phyloP scores from a whole-genome alignment of 1,139 yeast genomes.

The Diutina catenulata region DNA sequence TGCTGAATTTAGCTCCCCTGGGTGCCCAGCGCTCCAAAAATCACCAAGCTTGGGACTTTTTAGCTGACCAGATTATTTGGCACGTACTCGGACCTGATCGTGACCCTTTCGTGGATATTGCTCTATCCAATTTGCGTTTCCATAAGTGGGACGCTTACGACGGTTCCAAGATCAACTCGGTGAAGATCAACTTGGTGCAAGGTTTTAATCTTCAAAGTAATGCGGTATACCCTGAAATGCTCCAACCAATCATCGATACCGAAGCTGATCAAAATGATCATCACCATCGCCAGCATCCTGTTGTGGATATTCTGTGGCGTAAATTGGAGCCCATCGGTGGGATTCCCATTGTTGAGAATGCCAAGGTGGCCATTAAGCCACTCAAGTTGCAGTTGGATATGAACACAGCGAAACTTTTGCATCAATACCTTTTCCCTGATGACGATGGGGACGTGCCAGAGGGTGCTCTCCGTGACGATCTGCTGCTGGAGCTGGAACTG shows the following conservation, averaged over 20 bases:
- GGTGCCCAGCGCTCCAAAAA: not conserved
- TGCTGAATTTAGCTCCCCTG: not conserved
- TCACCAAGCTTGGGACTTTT: slow-evolving; percentile 19
- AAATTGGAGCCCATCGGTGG: slow-evolving; percentile 81
- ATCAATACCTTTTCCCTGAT: slow-evolving; percentile 54
- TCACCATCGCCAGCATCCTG: slow-evolving; percentile 13
- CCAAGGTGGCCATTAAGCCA: slow-evolving; percentile 50
- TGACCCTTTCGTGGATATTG: slow-evolving; percentile 61
- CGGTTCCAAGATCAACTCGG: slow-evolving; percentile 49
- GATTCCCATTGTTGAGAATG: slow-evolving; percentile 43
- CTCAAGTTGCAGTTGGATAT: slow-evolving; percentile 65
- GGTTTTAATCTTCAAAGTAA: slow-evolving; percentile 56
- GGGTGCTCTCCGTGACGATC: too few relatives aligned
- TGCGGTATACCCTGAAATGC: slow-evolving; percentile 58
- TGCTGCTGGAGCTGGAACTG: too few relatives aligned
- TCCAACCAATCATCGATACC: slow-evolving; percentile 36
- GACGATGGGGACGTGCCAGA: too few relatives aligned
- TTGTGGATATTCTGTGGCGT: slow-evolving; percentile 57
- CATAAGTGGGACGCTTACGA: slow-evolving; percentile 43
- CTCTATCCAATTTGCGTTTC: slow-evolving; percentile 51
- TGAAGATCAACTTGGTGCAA: slow-evolving; percentile 52
- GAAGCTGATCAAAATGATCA: slow-evolving; percentile 6
- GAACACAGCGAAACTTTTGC: slow-evolving; percentile 46
- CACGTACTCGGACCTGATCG: slow-evolving; percentile 54
- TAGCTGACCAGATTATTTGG: slow-evolving; percentile 55